phyloP scores from a whole-genome alignment of 2,329 filamentous ascomycete species.

The Penicillium sp. region DNA sequence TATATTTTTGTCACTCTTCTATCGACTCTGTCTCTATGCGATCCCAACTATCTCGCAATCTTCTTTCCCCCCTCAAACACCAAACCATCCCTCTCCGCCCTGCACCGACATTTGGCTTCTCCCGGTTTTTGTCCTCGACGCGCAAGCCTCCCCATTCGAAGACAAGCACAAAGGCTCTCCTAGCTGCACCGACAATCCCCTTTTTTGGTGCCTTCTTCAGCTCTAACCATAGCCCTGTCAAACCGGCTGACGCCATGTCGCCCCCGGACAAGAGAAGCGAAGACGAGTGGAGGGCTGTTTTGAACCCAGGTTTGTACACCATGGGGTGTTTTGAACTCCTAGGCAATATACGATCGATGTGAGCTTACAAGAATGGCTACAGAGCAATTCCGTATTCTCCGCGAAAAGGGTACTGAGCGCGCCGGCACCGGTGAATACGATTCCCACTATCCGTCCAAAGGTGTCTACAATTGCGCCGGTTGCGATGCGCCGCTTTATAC shows the following conservation, averaged over 20 bases:
- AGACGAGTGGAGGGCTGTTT: constrained; percentile 83
- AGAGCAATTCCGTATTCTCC: constrained; percentile 96
- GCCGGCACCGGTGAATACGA: constrained; percentile 80
- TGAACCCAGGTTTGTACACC: constrained; percentile 61
- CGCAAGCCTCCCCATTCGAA: constrained; percentile 20
- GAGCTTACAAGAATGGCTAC: not conserved
- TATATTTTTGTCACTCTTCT: not conserved
- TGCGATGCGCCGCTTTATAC: constrained; percentile 89
- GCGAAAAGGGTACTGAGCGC: constrained; percentile 85
- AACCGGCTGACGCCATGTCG: constrained; percentile 40
- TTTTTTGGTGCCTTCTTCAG: constrained; percentile 75
- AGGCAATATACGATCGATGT: constrained; percentile 37
- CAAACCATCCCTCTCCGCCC: constrained; percentile 19
- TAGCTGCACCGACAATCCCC: constrained; percentile 74
- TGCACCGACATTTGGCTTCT: constrained; percentile 11
- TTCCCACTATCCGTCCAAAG: constrained; percentile 72
- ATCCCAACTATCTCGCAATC: constrained; percentile 21
- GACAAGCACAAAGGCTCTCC: constrained; percentile 39
- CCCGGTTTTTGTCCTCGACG: constrained; percentile 20
- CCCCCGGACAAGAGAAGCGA: constrained; percentile 78
- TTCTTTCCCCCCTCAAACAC: constrained; percentile 18
- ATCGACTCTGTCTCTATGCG: constrained; percentile 22
- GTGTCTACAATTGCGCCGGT: constrained; percentile 82
- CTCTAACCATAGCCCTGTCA: constrained; percentile 52
- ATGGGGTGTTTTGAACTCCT: not conserved